Percentiles rank a stretch among this genome's conserved stretches.
Evolutionary conservation across 257 asterid species (phyloP).

Genomic region (Ilex asprella): DNA sequence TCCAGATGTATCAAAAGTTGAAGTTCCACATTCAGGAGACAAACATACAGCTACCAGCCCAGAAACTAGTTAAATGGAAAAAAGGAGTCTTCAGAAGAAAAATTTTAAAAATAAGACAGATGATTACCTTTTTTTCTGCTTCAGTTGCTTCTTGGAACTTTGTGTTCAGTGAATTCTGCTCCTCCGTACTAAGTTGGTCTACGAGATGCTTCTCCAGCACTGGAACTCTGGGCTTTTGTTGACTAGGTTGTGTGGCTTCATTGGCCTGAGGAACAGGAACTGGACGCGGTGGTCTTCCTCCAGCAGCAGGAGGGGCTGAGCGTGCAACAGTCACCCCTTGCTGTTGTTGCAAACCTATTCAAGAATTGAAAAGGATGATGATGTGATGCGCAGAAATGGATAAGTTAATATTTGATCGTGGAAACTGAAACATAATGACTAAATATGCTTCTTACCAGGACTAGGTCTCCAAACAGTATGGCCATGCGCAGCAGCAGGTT

Average conservation of each 20-base stretch:
- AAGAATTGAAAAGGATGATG: neutral
- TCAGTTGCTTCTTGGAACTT: constrained; percentile 92
- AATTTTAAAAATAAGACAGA: too few species aligned
- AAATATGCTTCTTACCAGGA: constrained; percentile 41
- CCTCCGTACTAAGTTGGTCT: constrained; percentile 92
- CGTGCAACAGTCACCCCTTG: constrained; percentile 47
- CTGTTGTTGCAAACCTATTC: constrained; percentile 58
- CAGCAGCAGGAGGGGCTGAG: constrained; percentile 41
- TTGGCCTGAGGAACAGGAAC: constrained; percentile 63
- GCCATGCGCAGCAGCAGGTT: constrained; percentile 41
- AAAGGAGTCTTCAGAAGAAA: too few species aligned
- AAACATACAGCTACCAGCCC: too few species aligned
- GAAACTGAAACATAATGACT: constrained; percentile 2
- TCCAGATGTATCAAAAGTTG: too few species aligned
- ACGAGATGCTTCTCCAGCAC: constrained; percentile 81
- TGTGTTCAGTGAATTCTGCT: constrained; percentile 65
- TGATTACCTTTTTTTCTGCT: constrained; percentile 78
- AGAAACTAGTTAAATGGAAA: too few species aligned
- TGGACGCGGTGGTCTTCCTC: constrained; percentile 92
- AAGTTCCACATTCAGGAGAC: too few species aligned
- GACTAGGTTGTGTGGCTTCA: constrained; percentile 44
- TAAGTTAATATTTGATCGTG: neutral
- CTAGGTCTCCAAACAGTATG: constrained; percentile 61
- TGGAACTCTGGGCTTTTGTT: constrained; percentile 80
- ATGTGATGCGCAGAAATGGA: neutral